Evolutionary conservation across 2,329 filamentous ascomycete genomes (phyloP), one percentile per base, ranked within the genome.

Genomic region (Coleophoma crateriformis): DNA sequence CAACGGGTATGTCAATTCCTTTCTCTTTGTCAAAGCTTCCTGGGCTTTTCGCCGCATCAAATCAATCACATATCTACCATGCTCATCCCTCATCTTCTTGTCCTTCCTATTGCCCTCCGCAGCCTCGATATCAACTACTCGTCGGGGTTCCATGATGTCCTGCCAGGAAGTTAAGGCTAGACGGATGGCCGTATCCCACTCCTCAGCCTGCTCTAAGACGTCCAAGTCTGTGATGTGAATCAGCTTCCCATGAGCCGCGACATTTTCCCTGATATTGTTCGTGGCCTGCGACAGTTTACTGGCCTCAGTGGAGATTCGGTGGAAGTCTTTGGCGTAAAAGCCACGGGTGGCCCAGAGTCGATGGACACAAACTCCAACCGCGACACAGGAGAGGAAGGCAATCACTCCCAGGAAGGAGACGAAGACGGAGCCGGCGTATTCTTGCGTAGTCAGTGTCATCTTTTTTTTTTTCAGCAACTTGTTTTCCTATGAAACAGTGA

Each of bases 121-220:
- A 13, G 41, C 41, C 15, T 52, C 51, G 8, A 50, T 37, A 40
- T 55, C 56, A 11, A 15, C 39, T 33, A 15, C 47, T 39, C 11
- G 50, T 45, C 45, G 43, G 19, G 47, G 48, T 33, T 53, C 43
- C 42, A 58, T 57, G 40, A 57, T 54, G 44, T 60, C 56, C 17
- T 53, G 49, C 56, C 56, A 60, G 8, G 54, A 53, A 11, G 35
- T 15, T 14, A 60, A 44, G 13, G 54, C 53, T 7, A 56, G 53
- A 1, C 50, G 45, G 32, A 58, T 53, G 19, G 48, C 45, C 13
- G 20, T 47, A 49, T 58, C 54, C 40, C 51, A 53, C 12, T 58
- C 50, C 7, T 55, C 50, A 14, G 56, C 54, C 19, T 39, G 38
- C 4, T 42, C 45, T 12, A 56, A 7, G 4, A 51, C 13, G n/a